phyloP scores from a whole-genome alignment of 176 grass and related monocot species.

The Oryza brachyantha region DNA sequence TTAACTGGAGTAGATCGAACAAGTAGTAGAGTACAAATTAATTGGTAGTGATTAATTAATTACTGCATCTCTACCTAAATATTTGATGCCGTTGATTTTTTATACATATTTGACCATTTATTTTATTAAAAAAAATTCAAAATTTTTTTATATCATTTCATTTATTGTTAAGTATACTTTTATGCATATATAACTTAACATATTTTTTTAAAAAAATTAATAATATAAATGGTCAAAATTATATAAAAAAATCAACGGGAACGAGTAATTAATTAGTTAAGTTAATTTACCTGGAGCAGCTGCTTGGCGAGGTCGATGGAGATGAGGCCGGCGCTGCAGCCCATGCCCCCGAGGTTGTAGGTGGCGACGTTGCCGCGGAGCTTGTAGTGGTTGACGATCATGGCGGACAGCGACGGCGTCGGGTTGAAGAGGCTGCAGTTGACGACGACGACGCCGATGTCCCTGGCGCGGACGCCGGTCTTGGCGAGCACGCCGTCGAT shows the following conservation, averaged over 20 bases:
- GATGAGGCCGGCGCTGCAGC: constrained; percentile 83
- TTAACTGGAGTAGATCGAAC: neutral
- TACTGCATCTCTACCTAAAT: too few species aligned
- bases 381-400: constrained; percentile 87
- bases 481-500: constrained; percentile 63
- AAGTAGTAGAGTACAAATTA: neutral
- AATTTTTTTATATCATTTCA: too few species aligned
- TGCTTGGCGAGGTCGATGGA: constrained; percentile 93
- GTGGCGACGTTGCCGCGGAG: constrained; percentile 66
- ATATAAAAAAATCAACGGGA: too few species aligned
- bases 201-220: too few species aligned
- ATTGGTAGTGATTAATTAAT: neutral
- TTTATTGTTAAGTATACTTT: too few species aligned
- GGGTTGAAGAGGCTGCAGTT: constrained; percentile 89
- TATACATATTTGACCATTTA: too few species aligned
- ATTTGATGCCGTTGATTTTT: too few species aligned
- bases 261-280: neutral
- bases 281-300: constrained; percentile 69
- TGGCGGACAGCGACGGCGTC: constrained; percentile 78
- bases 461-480: constrained; percentile 50
- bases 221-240: too few species aligned
- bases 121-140: too few species aligned
- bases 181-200: too few species aligned
- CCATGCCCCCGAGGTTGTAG: constrained; percentile 93
- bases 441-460: constrained; percentile 71